Conservation (phyloP, 2,329 filamentous ascomycete species). For the Penicillium concentricum region DNA sequence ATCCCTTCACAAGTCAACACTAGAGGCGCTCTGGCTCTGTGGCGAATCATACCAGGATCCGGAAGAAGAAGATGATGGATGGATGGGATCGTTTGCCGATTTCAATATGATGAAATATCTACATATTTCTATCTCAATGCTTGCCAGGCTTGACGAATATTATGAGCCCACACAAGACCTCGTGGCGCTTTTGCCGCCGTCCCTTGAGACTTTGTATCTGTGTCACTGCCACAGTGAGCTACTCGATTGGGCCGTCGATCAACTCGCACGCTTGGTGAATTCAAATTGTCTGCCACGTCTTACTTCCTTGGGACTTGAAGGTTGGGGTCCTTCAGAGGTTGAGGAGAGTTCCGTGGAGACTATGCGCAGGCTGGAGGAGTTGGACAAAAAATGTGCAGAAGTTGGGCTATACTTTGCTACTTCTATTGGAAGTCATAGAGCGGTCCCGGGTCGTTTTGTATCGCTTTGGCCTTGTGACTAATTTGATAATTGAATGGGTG, state of each 20-base stretch:
- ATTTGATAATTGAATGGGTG: background rate
- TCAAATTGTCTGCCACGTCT: background rate
- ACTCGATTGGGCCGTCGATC: background rate
- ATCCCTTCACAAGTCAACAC: background rate
- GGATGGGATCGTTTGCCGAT: slow-evolving; percentile 1
- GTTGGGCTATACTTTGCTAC: background rate
- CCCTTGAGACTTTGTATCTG: background rate
- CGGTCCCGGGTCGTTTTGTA: background rate
- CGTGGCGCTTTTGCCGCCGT: background rate
- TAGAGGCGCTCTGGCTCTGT: background rate
- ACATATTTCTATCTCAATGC: background rate
- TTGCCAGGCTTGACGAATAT: background rate
- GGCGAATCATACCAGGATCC: background rate
- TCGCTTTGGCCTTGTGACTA: background rate
- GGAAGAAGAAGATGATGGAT: background rate
- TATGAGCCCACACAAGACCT: background rate
- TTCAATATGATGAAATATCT: background rate
- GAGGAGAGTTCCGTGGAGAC: background rate
- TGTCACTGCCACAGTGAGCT: background rate
- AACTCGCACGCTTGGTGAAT: background rate
- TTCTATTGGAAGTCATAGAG: background rate
- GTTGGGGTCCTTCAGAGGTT: background rate
- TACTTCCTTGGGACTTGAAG: background rate
- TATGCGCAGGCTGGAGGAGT: background rate
- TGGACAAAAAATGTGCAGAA: background rate